Conservation (phyloP, 768 basidiomycete species). For the Mycena venus region DNA sequence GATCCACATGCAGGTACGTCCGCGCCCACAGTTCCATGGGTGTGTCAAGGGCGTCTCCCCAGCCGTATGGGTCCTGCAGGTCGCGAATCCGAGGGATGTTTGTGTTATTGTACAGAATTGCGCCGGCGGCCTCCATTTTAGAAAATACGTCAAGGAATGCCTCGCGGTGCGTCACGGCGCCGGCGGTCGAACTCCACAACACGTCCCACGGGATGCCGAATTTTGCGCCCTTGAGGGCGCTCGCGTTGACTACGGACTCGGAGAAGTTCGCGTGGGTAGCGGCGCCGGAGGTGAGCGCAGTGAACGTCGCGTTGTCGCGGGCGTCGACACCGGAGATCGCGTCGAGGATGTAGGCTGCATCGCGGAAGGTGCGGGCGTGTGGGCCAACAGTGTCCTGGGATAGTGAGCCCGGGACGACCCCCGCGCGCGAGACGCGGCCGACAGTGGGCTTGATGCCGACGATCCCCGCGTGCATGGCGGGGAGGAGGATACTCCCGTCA, state of each 20-base stretch:
- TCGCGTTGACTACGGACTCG: neutral
- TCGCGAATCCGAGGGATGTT: slow-evolving; percentile 12
- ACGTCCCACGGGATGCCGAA: slow-evolving; percentile 19
- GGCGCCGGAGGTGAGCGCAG: slow-evolving; percentile 4
- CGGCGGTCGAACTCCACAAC: slow-evolving; percentile 13
- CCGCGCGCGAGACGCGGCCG: slow-evolving; percentile 69
- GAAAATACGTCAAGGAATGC: neutral
- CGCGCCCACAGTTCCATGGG: slow-evolving; percentile 16
- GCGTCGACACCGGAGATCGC: slow-evolving; percentile 7
- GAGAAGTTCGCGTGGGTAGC: slow-evolving; percentile 9
- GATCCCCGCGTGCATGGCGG: slow-evolving; percentile 56
- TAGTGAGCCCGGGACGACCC: slow-evolving; percentile 68
- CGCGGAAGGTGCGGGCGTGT: slow-evolving; percentile 5
- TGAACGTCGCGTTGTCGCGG: slow-evolving; percentile 15
- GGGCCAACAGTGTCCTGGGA: slow-evolving; percentile 70
- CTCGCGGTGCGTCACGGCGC: slow-evolving; percentile 5
- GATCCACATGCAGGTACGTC: slow-evolving; percentile 18
- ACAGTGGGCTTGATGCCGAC: slow-evolving; percentile 74
- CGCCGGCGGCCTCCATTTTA: neutral
- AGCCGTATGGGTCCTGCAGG: slow-evolving; percentile 10
- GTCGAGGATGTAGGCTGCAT: slow-evolving; percentile 18
- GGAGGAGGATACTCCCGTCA: slow-evolving; percentile 19
- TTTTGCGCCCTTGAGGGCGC: neutral
- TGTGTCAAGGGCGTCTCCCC: slow-evolving; percentile 21
- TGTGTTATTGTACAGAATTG: slow-evolving; percentile 9